These are phyloP conservation scores for Atkinsonella hypoxylon DNA, from an alignment of 2,329 filamentous ascomycete species.

Conservation along the genomic window DNA sequence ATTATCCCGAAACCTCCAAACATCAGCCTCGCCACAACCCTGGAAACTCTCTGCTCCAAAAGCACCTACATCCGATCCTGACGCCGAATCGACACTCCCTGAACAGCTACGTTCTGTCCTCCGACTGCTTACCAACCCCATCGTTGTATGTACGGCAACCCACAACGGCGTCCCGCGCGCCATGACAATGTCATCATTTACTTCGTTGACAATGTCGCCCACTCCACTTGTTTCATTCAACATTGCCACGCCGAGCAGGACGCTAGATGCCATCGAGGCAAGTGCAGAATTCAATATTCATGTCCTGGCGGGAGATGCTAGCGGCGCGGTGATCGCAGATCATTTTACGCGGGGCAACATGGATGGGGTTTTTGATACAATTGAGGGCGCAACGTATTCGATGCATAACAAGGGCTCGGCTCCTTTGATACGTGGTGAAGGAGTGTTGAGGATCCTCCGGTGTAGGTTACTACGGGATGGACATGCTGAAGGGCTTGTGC, in stretches of 20 bases:
- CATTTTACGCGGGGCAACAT: conserved; percentile 39
- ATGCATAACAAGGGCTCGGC: conserved; percentile 14
- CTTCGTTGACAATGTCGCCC: conserved; percentile 40
- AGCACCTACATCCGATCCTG: conserved; percentile 24
- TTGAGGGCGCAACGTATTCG: conserved; percentile 2
- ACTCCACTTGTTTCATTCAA: conserved; percentile 45
- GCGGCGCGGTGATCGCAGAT: conserved; percentile 38
- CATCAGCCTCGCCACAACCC: conserved; percentile 8
- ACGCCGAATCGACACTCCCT: conserved; percentile 21
- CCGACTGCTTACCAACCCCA: conserved; percentile 41
- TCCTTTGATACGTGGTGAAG: conserved; percentile 35
- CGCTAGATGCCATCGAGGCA: conserved; percentile 35
- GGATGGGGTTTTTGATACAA: conserved; percentile 23
- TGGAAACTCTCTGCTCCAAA: conserved; percentile 20
- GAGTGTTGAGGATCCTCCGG: conserved; percentile 38
- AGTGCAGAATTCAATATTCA: conserved; percentile 42
- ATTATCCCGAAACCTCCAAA: conserved; percentile 5
- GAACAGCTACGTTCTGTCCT: conserved; percentile 40
- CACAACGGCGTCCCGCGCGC: conserved; percentile 27
- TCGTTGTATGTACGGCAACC: conserved; percentile 43
- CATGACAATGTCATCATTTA: conserved; percentile 50
- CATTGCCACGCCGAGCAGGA: conserved; percentile 42
- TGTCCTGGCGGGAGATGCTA: conserved; percentile 33
- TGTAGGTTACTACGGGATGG: conserved; percentile 30
- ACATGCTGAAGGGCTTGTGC: conserved; percentile 28